These are phyloP conservation scores for Mortierella alpina DNA, from an alignment of 192 early-diverging fungal species.

Conservation along the genomic window DNA sequence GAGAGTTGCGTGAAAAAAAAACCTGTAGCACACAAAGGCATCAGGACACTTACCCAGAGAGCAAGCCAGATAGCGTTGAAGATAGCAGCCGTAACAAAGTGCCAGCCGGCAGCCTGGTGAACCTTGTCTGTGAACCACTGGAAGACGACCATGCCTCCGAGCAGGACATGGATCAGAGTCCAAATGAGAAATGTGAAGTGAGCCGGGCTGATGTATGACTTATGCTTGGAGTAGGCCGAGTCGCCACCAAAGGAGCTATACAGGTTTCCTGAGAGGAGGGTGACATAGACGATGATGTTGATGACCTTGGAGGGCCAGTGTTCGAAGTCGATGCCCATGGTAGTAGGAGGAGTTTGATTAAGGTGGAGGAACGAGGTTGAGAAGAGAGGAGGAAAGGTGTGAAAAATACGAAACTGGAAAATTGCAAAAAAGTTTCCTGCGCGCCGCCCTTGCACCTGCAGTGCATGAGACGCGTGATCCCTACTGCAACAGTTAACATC, in stretches of 20 bases:
- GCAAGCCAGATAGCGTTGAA: constrained; percentile 69
- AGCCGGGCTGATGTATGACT: constrained; percentile 76
- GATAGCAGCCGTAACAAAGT: constrained; percentile 68
- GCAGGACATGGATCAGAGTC: constrained; percentile 71
- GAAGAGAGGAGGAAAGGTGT: too few relatives aligned
- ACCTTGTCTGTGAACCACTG: constrained; percentile 71
- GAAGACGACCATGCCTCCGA: constrained; percentile 71
- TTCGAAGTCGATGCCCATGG: constrained; percentile 34
- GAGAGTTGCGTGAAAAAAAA: neutral
- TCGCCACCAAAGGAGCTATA: constrained; percentile 43
- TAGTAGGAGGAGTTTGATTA: neutral
- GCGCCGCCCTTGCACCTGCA: too few relatives aligned
- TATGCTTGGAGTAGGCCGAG: constrained; percentile 37
- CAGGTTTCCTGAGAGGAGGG: constrained; percentile 40
- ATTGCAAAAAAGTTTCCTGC: too few relatives aligned
- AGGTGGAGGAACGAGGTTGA: neutral
- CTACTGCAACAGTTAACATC: too few relatives aligned
- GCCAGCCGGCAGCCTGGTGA: constrained; percentile 67
- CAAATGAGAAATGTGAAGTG: constrained; percentile 69
- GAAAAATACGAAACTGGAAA: too few relatives aligned
- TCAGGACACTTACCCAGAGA: constrained; percentile 60
- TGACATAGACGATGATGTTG: constrained; percentile 48
- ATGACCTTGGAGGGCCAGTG: constrained; percentile 51
- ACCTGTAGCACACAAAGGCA: too few relatives aligned
- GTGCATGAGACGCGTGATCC: too few relatives aligned